Evolutionary conservation across 1,284 basidiomycete species (phyloP).

Genomic region (Sanghuangporus sanghuang): DNA sequence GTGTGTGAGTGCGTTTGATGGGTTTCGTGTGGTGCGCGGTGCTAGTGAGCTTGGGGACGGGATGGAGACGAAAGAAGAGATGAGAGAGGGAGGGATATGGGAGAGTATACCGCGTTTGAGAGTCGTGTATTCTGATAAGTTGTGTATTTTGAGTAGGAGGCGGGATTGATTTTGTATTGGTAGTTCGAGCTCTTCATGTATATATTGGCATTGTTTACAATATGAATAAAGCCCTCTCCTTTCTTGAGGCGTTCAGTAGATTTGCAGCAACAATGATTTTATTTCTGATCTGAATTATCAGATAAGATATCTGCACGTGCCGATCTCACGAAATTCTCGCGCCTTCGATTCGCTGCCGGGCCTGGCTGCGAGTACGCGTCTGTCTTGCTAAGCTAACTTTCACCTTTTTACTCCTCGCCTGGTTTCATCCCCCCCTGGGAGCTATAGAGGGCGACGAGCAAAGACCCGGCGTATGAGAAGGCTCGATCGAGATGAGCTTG

Average conservation of each 20-base stretch:
- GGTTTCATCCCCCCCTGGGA: not conserved
- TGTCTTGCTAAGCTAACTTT: not conserved
- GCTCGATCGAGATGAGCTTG: conserved; percentile 5
- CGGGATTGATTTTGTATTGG: not conserved
- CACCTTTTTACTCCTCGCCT: not conserved
- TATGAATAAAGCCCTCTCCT: not conserved
- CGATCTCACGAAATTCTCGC: conserved; percentile 2
- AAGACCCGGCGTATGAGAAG: not conserved
- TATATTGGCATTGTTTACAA: not conserved
- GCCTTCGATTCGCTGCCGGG: not conserved
- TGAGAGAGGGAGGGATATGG: conserved; percentile 19
- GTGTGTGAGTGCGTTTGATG: conserved; percentile 42
- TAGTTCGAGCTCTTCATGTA: not conserved
- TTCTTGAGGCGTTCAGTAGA: too few species aligned
- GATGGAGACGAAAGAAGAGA: not conserved
- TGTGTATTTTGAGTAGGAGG: conserved; percentile 46
- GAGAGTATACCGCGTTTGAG: conserved; percentile 29
- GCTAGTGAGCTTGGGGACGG: not conserved
- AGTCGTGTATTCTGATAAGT: conserved; percentile 38
- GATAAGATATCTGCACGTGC: conserved; percentile 2
- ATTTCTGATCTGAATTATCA: not conserved
- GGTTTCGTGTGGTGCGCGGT: conserved; percentile 35
- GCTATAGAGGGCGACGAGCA: not conserved
- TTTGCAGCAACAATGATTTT: too few species aligned
- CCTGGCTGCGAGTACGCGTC: not conserved